These are phyloP conservation scores for Corniculantispora saksenae DNA, from an alignment of 2,329 filamentous ascomycete species.

Conservation along the genomic window DNA sequence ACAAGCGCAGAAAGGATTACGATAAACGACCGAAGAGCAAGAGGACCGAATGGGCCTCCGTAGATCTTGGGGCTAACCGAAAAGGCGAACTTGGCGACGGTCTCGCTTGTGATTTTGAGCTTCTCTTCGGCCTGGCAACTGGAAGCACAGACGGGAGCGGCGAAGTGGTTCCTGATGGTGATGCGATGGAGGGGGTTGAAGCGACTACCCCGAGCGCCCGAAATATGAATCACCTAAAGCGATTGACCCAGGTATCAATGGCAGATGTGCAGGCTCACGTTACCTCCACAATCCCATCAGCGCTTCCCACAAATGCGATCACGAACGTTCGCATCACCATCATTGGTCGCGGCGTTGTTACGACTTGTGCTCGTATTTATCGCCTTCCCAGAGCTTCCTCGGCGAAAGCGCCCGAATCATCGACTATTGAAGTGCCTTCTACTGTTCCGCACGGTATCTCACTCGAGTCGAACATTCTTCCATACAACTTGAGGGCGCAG, in stretches of 20 bases:
- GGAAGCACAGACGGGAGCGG: constrained; percentile 19
- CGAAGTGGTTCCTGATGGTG: background rate
- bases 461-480: constrained; percentile 32
- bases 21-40: constrained; percentile 66
- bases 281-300: constrained; percentile 22
- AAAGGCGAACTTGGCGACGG: constrained; percentile 83
- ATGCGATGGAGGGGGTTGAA: constrained; percentile 13
- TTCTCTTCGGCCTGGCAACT: constrained; percentile 49
- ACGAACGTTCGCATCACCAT: constrained; percentile 69
- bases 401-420: constrained; percentile 27
- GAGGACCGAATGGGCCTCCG: constrained; percentile 69
- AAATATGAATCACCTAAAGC: constrained; percentile 4
- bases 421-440: constrained; percentile 48
- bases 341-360: constrained; percentile 68
- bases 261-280: constrained; percentile 24
- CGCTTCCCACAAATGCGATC: constrained; percentile 41
- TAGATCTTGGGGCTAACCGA: constrained; percentile 71
- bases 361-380: constrained; percentile 78
- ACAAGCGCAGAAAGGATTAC: constrained; percentile 39
- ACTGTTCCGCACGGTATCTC: constrained; percentile 36
- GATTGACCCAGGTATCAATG: constrained; percentile 32
- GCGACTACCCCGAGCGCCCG: constrained; percentile 12
- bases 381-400: constrained; percentile 58
- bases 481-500: constrained; percentile 58
- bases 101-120: constrained; percentile 82